These are phyloP conservation scores for Nemania serpens DNA, from an alignment of 2,329 filamentous ascomycete genomes.

Conservation along the genomic window DNA sequence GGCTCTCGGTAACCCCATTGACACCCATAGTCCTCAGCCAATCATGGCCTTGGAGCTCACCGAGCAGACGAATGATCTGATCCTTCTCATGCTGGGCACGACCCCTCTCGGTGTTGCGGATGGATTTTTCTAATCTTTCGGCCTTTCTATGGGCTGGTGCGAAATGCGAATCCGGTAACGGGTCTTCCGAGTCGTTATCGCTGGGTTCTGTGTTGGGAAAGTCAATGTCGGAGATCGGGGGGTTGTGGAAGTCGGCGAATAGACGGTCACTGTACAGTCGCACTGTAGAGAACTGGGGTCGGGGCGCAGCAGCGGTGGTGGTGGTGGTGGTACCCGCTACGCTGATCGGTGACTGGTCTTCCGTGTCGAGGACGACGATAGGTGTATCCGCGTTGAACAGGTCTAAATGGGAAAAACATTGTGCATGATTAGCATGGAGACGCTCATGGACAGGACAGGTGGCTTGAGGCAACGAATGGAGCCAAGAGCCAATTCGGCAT, in stretches of 20 bases:
- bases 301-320: constrained; percentile 40
- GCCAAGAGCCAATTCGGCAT: too few relatives aligned
- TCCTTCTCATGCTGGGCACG: constrained; percentile 70
- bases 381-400: constrained; percentile 73
- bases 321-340: constrained; percentile 8
- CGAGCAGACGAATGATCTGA: constrained; percentile 69
- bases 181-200: constrained; percentile 52
- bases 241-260: constrained; percentile 60
- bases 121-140: constrained; percentile 64
- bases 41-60: constrained; percentile 85
- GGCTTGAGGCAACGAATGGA: too few relatives aligned
- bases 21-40: constrained; percentile 94
- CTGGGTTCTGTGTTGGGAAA: constrained; percentile 55
- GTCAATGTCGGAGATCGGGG: constrained; percentile 60
- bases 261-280: constrained; percentile 61
- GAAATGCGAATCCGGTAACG: constrained; percentile 60
- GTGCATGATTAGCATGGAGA: constrained; percentile 20
- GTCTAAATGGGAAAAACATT: constrained; percentile 55
- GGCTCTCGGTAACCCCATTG: constrained; percentile 79
- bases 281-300: constrained; percentile 46
- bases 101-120: constrained; percentile 67
- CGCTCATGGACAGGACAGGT: too few relatives aligned
- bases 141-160: constrained; percentile 61
- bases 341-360: constrained; percentile 36
- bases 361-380: constrained; percentile 69